These are phyloP conservation scores for Clarireedia homoeocarpa DNA, from an alignment of 2,329 filamentous ascomycete genomes.

Conservation along the genomic window DNA sequence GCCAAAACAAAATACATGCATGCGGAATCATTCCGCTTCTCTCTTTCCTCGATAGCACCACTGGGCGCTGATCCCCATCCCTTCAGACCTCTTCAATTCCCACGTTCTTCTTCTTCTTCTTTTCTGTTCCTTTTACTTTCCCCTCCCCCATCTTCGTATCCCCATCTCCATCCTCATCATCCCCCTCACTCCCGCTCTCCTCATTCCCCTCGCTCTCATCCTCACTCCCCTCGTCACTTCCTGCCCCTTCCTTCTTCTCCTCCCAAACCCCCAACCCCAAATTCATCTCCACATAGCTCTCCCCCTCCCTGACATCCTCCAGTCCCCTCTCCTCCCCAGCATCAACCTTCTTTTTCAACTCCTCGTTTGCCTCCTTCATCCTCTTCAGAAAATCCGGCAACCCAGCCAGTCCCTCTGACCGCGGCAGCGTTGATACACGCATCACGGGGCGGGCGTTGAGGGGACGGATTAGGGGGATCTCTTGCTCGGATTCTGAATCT, in stretches of 20 bases:
- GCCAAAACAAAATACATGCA: too few relatives aligned
- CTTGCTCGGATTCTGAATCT: slow-evolving; percentile 2
- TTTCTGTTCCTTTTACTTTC: not conserved
- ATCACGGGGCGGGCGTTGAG: slow-evolving; percentile 16
- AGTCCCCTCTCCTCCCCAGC: slow-evolving; percentile 8
- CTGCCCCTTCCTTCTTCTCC: slow-evolving; percentile 9
- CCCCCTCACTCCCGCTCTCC: not conserved
- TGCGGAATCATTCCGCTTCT: too few relatives aligned
- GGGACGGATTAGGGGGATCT: slow-evolving; percentile 9
- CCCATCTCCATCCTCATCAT: not conserved
- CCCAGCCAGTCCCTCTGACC: not conserved
- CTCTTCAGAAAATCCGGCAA: slow-evolving; percentile 15
- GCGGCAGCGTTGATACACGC: slow-evolving; percentile 13
- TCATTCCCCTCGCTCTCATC: not conserved
- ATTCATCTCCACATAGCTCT: slow-evolving; percentile 15
- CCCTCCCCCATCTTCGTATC: slow-evolving; percentile 1
- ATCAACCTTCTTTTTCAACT: slow-evolving; percentile 12
- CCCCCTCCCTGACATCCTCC: slow-evolving; percentile 11
- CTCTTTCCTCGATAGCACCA: too few relatives aligned
- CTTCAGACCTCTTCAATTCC: slow-evolving; percentile 3
- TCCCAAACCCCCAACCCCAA: slow-evolving; percentile 18
- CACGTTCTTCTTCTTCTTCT: not conserved
- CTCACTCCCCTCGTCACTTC: not conserved
- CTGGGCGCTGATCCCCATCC: too few relatives aligned
- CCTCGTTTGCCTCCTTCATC: slow-evolving; percentile 18